Conservation (phyloP, 306 rosid species). For the Arachis stenosperma region DNA sequence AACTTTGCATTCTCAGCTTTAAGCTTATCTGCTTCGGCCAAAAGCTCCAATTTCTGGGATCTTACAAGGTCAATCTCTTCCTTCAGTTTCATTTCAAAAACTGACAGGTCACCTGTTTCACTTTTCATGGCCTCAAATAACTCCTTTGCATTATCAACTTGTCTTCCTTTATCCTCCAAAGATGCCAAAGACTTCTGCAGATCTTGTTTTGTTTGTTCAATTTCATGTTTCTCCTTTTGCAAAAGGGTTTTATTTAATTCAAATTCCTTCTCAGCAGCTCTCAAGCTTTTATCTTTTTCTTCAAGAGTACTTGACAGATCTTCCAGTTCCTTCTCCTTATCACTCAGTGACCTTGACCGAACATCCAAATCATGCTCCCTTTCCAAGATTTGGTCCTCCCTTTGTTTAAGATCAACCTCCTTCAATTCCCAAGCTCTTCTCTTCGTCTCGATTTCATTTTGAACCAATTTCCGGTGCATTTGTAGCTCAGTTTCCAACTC, state of each 20-base stretch:
- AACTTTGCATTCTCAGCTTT: constrained; percentile 86
- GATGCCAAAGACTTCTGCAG: constrained; percentile 62
- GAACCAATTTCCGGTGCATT: constrained; percentile 60
- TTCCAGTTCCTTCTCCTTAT: constrained; percentile 74
- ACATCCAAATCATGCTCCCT: constrained; percentile 78
- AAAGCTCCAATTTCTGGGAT: constrained; percentile 73
- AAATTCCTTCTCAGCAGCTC: constrained; percentile 60
- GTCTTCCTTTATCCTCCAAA: constrained; percentile 61
- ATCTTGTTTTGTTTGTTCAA: constrained; percentile 62
- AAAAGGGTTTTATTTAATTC: constrained; percentile 62
- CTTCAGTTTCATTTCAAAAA: constrained; percentile 79
- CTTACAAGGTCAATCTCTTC: constrained; percentile 90
- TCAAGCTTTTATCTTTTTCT: constrained; percentile 64
- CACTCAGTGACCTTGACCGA: constrained; percentile 61
- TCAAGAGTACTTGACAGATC: constrained; percentile 60
- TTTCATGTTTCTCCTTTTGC: constrained; percentile 71
- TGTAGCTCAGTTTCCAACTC: constrained; percentile 81
- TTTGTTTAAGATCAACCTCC: constrained; percentile 90
- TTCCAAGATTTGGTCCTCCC: constrained; percentile 67
- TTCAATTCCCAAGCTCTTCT: constrained; percentile 96
- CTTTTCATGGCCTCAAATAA: constrained; percentile 69
- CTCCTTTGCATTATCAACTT: constrained; percentile 66
- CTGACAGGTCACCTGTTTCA: constrained; percentile 79
- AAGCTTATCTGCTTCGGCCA: constrained; percentile 76
- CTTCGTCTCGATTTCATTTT: constrained; percentile 79